Evolutionary conservation across 805 yeast genomes (phyloP).

Genomic region (Starmerella vitae): DNA sequence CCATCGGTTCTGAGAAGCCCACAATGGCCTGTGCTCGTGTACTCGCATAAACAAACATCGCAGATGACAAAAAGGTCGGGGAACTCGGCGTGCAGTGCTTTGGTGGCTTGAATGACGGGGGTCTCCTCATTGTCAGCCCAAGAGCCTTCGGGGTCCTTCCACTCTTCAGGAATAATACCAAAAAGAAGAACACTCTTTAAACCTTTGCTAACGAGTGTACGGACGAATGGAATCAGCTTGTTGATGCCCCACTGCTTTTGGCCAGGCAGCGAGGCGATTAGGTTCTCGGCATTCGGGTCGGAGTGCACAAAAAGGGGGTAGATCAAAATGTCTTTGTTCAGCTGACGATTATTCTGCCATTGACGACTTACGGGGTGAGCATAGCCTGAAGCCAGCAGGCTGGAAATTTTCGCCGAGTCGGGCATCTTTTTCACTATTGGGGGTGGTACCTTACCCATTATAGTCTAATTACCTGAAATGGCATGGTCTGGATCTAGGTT

Average conservation of each 20-base stretch:
- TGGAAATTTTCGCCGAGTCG: constrained; percentile 36
- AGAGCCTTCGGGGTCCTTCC: constrained; percentile 70
- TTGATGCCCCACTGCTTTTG: constrained; percentile 80
- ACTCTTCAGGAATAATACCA: constrained; percentile 68
- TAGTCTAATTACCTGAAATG: no score
- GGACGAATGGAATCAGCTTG: constrained; percentile 59
- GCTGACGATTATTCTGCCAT: constrained; percentile 83
- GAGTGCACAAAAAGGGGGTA: constrained; percentile 84
- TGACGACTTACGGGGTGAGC: constrained; percentile 75
- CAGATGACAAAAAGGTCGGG: constrained; percentile 81
- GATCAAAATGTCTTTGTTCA: constrained; percentile 78
- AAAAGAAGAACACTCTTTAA: constrained; percentile 73
- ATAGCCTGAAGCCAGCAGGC: constrained; percentile 86
- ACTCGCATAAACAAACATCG: constrained; percentile 94
- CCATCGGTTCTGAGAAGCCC: constrained; percentile 79
- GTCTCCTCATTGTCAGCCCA: constrained; percentile 94
- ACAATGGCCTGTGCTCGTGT: constrained; percentile 96
- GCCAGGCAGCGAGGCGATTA: constrained; percentile 69
- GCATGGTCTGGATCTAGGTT: no score
- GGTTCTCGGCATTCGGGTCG: constrained; percentile 60
- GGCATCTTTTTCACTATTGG: no score
- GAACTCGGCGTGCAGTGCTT: constrained; percentile 46
- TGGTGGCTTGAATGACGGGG: constrained; percentile 76
- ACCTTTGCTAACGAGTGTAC: constrained; percentile 61
- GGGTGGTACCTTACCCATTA: no score